Percentiles rank a stretch among this genome's conserved stretches.
phyloP scores from a whole-genome alignment of 2,329 filamentous ascomycete species.

The Colletotrichum incanum region DNA sequence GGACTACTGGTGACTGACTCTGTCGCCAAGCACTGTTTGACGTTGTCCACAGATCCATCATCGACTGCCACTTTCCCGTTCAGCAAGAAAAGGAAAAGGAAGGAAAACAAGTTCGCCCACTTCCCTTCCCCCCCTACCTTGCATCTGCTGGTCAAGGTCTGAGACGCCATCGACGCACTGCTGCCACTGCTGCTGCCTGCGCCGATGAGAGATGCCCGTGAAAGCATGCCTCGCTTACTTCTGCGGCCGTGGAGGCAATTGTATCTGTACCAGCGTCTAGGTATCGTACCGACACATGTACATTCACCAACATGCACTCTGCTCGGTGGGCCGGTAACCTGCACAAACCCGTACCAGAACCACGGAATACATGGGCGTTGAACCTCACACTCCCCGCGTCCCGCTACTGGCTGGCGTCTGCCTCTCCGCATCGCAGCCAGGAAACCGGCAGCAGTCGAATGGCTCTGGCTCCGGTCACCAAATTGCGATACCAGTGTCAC shows the following conservation, averaged over 20 bases:
- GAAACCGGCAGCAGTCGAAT: background rate
- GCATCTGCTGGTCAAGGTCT: background rate
- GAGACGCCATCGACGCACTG: background rate
- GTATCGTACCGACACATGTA: background rate
- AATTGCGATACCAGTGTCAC: background rate
- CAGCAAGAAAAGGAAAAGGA: background rate
- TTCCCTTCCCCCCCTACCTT: constrained; percentile 21
- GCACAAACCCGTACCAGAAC: background rate
- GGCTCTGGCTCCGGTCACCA: background rate
- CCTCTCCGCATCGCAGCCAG: background rate
- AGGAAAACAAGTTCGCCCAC: constrained; percentile 20
- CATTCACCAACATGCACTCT: background rate
- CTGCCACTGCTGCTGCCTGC: background rate
- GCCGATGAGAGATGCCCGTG: constrained; percentile 18
- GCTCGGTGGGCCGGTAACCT: background rate
- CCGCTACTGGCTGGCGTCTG: background rate
- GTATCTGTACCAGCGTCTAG: background rate
- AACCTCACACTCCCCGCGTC: background rate
- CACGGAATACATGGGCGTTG: background rate
- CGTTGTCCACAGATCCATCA: constrained; percentile 9
- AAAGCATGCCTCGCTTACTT: constrained; percentile 19
- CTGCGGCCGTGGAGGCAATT: constrained; percentile 3
- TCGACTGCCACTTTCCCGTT: constrained; percentile 10
- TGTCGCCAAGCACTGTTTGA: constrained; percentile 4
- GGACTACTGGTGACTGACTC: background rate